phyloP scores from a whole-genome alignment of 495 filamentous ascomycete genomes.

The Penicillium manginii region DNA sequence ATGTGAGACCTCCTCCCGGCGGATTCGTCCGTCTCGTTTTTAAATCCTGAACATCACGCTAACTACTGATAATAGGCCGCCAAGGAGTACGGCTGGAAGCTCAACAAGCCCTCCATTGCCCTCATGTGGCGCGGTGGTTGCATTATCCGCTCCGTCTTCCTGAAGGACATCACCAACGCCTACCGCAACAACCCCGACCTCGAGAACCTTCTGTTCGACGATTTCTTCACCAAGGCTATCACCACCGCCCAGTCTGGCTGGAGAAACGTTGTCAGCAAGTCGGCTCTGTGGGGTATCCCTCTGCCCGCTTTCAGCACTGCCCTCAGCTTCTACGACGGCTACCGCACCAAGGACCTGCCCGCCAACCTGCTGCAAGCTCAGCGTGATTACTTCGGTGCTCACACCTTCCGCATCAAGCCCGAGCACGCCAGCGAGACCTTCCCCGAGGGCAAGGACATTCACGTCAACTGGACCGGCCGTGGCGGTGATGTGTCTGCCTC shows the following conservation, averaged over 20 bases:
- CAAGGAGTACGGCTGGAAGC: conserved; percentile 95
- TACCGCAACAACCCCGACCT: conserved; percentile 95
- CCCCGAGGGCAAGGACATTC: conserved; percentile 85
- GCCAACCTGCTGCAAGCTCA: conserved; percentile 98
- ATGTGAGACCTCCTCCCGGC: no score
- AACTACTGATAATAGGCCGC: conserved; percentile 64
- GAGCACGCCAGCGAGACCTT: conserved; percentile 82
- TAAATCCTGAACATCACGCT: background rate
- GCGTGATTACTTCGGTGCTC: conserved; percentile 98
- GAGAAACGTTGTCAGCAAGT: conserved; percentile 92
- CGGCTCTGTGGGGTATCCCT: conserved; percentile 90
- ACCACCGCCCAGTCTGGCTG: conserved; percentile 94
- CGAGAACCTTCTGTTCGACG: conserved; percentile 96
- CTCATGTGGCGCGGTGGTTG: conserved; percentile 99
- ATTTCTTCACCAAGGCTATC: conserved; percentile 99
- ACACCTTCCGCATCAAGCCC: conserved; percentile 98
- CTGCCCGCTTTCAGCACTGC: conserved; percentile 95
- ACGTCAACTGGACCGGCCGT: conserved; percentile 99
- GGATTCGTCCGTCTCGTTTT: no score
- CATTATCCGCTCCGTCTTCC: conserved; percentile 99
- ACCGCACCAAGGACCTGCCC: conserved; percentile 91
- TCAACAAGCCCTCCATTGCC: conserved; percentile 99
- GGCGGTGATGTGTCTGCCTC: conserved; percentile 96
- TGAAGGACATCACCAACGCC: conserved; percentile 97
- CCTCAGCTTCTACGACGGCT: conserved; percentile 96